Conservation (phyloP, 306 rosid species). For the Cicer judaicum region DNA sequence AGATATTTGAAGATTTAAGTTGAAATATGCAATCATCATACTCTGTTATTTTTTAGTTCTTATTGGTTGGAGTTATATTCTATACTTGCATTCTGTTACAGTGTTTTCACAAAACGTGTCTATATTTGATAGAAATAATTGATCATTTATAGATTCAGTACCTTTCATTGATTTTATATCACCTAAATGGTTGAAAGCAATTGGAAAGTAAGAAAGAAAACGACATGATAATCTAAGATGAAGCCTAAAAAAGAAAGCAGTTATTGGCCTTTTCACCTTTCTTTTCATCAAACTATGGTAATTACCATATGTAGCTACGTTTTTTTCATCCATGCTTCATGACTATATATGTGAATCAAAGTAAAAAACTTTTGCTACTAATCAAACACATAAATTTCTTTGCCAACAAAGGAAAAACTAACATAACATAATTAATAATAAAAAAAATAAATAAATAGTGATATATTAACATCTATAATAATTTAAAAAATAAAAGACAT, state of each 20-base stretch:
- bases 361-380: conserved; percentile 32
- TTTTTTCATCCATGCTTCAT: conserved; percentile 21
- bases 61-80: neutral
- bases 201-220: conserved; percentile 41
- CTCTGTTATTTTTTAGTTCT: neutral
- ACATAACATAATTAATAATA: conserved; percentile 10
- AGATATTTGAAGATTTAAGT: neutral
- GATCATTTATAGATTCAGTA: neutral
- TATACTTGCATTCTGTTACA: neutral
- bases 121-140: no score
- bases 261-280: conserved; percentile 36
- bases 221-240: conserved; percentile 26
- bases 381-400: conserved; percentile 24
- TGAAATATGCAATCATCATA: neutral
- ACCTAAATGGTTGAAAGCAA: neutral
- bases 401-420: conserved; percentile 17
- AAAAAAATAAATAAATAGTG: neutral
- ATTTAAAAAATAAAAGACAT: no score
- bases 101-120: no score
- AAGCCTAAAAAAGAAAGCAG: conserved; percentile 46
- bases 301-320: conserved; percentile 2
- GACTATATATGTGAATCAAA: conserved; percentile 32
- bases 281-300: conserved; percentile 25
- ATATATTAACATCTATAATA: no score
- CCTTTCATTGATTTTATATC: conserved; percentile 26